Percentiles rank a stretch among this genome's conserved stretches.
Evolutionary conservation across 108 stramenopile genomes (phyloP).

Genomic region (Poteriospumella lacustris): DNA sequence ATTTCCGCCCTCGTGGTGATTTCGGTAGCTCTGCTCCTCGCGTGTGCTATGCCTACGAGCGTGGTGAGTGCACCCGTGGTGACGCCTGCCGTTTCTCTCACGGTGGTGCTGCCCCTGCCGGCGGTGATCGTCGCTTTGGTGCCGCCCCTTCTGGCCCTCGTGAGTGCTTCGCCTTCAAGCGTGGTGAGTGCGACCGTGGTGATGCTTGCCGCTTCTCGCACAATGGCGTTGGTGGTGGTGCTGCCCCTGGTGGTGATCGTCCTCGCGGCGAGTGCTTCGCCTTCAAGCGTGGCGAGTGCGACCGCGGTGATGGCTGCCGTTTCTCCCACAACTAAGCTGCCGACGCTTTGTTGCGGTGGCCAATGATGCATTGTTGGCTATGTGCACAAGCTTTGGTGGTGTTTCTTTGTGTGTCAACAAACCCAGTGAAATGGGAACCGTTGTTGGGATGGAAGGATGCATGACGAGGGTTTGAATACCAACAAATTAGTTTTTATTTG

Average conservation of each 20-base stretch:
- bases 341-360: too few relatives aligned
- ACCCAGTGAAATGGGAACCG: too few relatives aligned
- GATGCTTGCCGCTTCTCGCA: neutral
- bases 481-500: too few relatives aligned
- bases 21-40: neutral
- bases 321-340: too few relatives aligned
- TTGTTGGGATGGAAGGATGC: too few relatives aligned
- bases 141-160: neutral
- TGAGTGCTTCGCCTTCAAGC: conserved; percentile 11
- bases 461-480: too few relatives aligned
- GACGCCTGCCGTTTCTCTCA: neutral
- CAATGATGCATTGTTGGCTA: too few relatives aligned
- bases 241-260: neutral
- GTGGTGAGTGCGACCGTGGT: conserved; percentile 10
- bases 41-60: conserved; percentile 15
- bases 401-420: too few relatives aligned
- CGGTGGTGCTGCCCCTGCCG: neutral
- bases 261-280: conserved; percentile 6
- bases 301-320: conserved; percentile 20
- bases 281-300: conserved; percentile 14
- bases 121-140: neutral
- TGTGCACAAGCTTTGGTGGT: too few relatives aligned
- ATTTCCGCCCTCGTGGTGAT: neutral
- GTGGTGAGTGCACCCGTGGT: conserved; percentile 20
- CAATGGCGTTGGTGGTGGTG: neutral